phyloP scores from a whole-genome alignment of 352 stramenopile genomes.

The Pythium chondricola region DNA sequence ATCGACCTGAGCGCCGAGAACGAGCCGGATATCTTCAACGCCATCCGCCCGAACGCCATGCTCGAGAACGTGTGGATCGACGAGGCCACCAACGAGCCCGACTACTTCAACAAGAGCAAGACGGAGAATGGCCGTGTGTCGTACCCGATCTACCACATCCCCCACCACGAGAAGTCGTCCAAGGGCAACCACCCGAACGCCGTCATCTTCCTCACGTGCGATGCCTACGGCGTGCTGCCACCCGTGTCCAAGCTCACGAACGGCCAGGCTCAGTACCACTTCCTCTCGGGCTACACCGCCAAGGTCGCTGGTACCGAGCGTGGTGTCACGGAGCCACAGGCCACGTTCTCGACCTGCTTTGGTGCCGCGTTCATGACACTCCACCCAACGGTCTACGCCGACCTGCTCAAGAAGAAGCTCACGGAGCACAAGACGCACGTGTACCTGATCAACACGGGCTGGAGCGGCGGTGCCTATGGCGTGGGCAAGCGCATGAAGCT shows the following conservation, averaged over 20 bases:
- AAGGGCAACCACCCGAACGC: slow-evolving; percentile 61
- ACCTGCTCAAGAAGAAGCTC: slow-evolving; percentile 55
- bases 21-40: slow-evolving; percentile 93
- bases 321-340: slow-evolving; percentile 42
- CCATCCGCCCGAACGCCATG: slow-evolving; percentile 39
- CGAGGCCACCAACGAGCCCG: slow-evolving; percentile 29
- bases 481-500: slow-evolving; percentile 97
- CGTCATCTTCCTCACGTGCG: slow-evolving; percentile 95
- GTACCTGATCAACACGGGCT: slow-evolving; percentile 92
- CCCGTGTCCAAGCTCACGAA: slow-evolving; percentile 90
- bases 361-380: slow-evolving; percentile 49
- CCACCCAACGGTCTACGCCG: slow-evolving; percentile 48
- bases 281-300: slow-evolving; percentile 48
- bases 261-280: slow-evolving; percentile 96
- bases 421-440: slow-evolving; percentile 38
- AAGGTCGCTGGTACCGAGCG: slow-evolving; percentile 52
- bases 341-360: slow-evolving; percentile 55
- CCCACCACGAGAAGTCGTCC: slow-evolving; percentile 36
- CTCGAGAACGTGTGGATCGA: slow-evolving; percentile 55
- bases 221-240: slow-evolving; percentile 94
- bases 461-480: slow-evolving; percentile 93
- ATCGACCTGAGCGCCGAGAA: slow-evolving; percentile 91
- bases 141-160: slow-evolving; percentile 57
- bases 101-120: slow-evolving; percentile 57
- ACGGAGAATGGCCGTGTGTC: slow-evolving; percentile 51